Evolutionary conservation across 805 yeast species (phyloP), one percentile per base, ranked within the genome.

Genomic region (Wilhelminamyces savonicus): DNA sequence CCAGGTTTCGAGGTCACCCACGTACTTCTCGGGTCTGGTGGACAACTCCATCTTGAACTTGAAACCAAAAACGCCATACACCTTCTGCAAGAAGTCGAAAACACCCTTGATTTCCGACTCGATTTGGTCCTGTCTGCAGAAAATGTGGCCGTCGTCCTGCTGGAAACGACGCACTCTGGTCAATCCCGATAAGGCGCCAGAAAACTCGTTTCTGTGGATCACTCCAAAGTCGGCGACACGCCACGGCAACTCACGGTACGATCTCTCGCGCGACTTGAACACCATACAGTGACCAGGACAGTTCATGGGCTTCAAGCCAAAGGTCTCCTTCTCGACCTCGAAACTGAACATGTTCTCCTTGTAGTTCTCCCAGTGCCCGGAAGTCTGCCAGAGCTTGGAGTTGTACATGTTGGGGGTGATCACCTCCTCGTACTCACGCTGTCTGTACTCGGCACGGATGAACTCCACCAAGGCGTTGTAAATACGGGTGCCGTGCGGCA

Each of bases 341-440:
- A 92, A 85, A 8, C 94, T 69, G 56, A 92, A 92, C 98, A 92
- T 92, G 61, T 92, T 86, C 58, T 92, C 98, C 58, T 86, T 82
- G 65, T 92, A 92, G 67, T 92, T 92, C 26, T 74, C 94, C 98
- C 97, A 92, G 63, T 92, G 98, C 44, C 98, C 98, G 9, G 97
- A 88, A 32, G 92, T 83, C 69, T 90, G 95, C 99, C 99, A 92
- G 50, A 92, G 73, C 63, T 90, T 90, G 38, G 97, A 67, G 69
- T 88, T 90, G 76, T 76, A 92, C 97, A 92, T 92, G 69, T 92
- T 92, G 52, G 99, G 99, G 39, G 98, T 88, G 56, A 92, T 90
- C 43, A 92, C 98, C 69, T 92, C 99, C 41, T 92, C 96, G 60
- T 83, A 92, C 23, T 97, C 97, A 62, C 98, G 82, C 63, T 75